Percentiles rank a stretch among this genome's conserved stretches.
Evolutionary conservation across 139 green algal genomes (phyloP).

Genomic region (Coelastrella sp.): DNA sequence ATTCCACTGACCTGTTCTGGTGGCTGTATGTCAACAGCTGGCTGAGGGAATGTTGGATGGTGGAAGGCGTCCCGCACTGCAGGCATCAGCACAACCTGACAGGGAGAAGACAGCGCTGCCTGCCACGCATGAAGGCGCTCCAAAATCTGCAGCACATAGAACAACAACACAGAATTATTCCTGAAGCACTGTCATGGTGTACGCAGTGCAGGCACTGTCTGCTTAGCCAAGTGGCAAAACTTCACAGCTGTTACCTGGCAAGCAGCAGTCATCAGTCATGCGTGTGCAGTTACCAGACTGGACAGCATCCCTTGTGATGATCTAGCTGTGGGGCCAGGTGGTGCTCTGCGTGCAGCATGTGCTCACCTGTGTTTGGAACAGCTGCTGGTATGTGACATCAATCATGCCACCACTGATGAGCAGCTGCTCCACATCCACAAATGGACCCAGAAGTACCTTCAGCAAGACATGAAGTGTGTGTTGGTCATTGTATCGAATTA

Average conservation of each 20-base stretch:
- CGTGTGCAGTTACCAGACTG: too few relatives aligned
- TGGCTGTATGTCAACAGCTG: constrained; percentile 59
- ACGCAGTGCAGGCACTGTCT: too few relatives aligned
- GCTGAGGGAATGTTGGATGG: constrained; percentile 82
- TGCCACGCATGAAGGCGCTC: constrained; percentile 58
- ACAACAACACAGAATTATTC: background rate
- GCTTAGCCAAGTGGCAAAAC: background rate
- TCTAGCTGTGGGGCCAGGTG: too few relatives aligned
- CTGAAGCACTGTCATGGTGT: background rate
- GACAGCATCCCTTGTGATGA: too few relatives aligned
- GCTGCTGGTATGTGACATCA: constrained; percentile 78
- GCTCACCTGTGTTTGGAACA: constrained; percentile 73
- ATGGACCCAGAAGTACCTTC: constrained; percentile 87
- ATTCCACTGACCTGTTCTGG: background rate
- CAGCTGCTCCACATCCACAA: constrained; percentile 92
- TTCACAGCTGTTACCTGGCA: background rate
- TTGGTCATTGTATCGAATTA: background rate
- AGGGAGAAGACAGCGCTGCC: constrained; percentile 49
- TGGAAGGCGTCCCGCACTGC: constrained; percentile 79
- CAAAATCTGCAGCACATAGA: constrained; percentile 56
- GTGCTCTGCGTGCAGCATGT: too few relatives aligned
- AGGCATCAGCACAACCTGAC: constrained; percentile 82
- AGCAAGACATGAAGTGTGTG: background rate
- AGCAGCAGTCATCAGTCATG: background rate
- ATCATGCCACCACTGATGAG: constrained; percentile 70